These are phyloP conservation scores for Inonotus hispidus DNA, from an alignment of 1,284 basidiomycete genomes.

Conservation along the genomic window DNA sequence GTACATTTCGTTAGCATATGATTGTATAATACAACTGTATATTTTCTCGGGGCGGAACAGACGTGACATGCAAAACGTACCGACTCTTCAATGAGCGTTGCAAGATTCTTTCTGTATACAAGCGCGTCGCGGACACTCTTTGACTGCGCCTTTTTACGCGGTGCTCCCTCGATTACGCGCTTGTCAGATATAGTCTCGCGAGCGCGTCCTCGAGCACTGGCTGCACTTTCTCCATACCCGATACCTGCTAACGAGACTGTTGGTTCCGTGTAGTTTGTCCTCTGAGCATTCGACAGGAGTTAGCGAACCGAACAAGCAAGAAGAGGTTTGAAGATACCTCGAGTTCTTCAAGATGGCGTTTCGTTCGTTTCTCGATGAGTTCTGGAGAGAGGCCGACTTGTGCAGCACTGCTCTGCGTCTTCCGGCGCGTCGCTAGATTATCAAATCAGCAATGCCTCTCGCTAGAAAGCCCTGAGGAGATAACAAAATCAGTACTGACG, in stretches of 20 bases:
- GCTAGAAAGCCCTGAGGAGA: not conserved
- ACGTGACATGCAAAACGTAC: constrained; percentile 37
- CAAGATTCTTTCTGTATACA: constrained; percentile 72
- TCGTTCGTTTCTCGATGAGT: constrained; percentile 66
- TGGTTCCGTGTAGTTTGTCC: constrained; percentile 72
- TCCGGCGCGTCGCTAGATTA: not conserved
- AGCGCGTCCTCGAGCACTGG: constrained; percentile 55
- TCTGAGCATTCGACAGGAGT: constrained; percentile 34
- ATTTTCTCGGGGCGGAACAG: not conserved
- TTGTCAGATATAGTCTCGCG: constrained; percentile 72
- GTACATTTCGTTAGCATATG: not conserved
- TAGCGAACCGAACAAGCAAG: constrained; percentile 5
- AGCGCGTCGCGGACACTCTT: constrained; percentile 74
- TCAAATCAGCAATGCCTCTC: not conserved
- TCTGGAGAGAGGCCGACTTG: constrained; percentile 43
- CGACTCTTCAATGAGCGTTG: constrained; percentile 70
- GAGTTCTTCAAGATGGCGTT: constrained; percentile 73
- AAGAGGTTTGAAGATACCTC: constrained; percentile 44
- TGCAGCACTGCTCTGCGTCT: not conserved
- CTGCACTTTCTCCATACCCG: constrained; percentile 27
- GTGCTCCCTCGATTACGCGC: constrained; percentile 39
- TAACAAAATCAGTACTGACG: not conserved
- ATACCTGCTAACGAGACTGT: constrained; percentile 35
- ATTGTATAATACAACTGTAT: not conserved
- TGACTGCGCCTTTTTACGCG: constrained; percentile 71